phyloP scores from a whole-genome alignment of 2,329 filamentous ascomycete genomes.

The Cadophora sp. region DNA sequence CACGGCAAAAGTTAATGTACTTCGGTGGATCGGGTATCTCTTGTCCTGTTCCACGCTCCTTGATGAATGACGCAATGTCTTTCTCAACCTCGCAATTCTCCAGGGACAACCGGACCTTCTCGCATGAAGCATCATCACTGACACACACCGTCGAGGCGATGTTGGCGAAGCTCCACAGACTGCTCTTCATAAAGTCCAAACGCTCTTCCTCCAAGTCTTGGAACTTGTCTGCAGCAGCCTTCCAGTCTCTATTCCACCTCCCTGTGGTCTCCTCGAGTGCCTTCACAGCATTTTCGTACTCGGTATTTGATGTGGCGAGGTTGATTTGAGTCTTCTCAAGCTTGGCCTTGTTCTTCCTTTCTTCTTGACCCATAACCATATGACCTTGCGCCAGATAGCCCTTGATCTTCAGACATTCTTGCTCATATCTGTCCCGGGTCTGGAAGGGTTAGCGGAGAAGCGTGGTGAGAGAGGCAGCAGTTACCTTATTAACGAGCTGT shows the following conservation, averaged over 20 bases:
- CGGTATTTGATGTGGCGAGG: constrained; percentile 85
- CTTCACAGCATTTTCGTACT: constrained; percentile 94
- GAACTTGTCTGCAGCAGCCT: constrained; percentile 96
- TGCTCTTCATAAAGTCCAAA: constrained; percentile 96
- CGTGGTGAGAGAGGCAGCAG: constrained; percentile 36
- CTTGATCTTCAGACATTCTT: constrained; percentile 98
- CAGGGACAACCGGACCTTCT: constrained; percentile 91
- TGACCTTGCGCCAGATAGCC: constrained; percentile 97
- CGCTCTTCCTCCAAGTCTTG: constrained; percentile 98
- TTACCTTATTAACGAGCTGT: constrained; percentile 85
- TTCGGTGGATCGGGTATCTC: constrained; percentile 97
- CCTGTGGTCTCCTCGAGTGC: constrained; percentile 92
- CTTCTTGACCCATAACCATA: constrained; percentile 99
- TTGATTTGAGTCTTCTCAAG: constrained; percentile 98
- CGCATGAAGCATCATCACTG: constrained; percentile 94
- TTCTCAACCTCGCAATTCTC: constrained; percentile 98
- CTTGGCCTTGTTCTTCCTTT: constrained; percentile 98
- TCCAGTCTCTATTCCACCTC: constrained; percentile 98
- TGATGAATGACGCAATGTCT: constrained; percentile 90
- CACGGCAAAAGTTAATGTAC: constrained; percentile 98
- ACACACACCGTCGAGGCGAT: constrained; percentile 97
- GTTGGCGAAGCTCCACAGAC: constrained; percentile 97
- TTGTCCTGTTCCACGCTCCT: constrained; percentile 87
- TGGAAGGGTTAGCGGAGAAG: constrained; percentile 45
- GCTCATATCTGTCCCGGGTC: constrained; percentile 93